Evolutionary conservation across 2,329 filamentous ascomycete genomes (phyloP), one percentile per base, ranked within the genome.

Genomic region (Ophiosphaerella herpotricha): DNA sequence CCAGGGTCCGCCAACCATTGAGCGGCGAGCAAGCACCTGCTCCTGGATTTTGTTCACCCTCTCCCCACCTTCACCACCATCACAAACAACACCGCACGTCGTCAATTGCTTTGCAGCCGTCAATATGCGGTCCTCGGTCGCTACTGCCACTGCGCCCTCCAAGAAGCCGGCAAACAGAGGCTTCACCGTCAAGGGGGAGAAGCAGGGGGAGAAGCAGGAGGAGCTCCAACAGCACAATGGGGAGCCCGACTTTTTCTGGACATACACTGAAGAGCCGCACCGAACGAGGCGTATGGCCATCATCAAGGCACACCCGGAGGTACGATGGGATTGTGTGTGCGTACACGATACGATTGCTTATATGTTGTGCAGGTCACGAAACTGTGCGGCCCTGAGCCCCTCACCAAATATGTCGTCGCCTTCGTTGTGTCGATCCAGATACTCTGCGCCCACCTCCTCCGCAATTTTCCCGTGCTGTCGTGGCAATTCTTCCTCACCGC

Each of bases 221-320:
- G 50, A 54, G 39, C 44, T 48, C 21, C 43, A 50, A n/a, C 39
- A 39, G 35, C 50, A 49, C 21, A 53, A 65, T 34, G 68, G 72
- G 37, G 58, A 75, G 36, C 72, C 86, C 55, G 82, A 86, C 73
- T 97, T 97, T 81, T 96, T 96, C 78, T 97, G 95, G 94, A 96
- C 94, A 35, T 97, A 99, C 72, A 97, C 94, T 8, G 94, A 99
- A 74, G 94, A 99, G 77, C 94, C 94, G 55, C 94, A 99, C 76
- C 85, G 91, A 62, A 94, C 93, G 29, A 82, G 94, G 63, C 85
- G 94, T 49, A 85, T 93, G 64, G 91, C 91, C 55, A 99, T 99
- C 66, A 97, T 99, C 77, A 97, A 97, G 79, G 92, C 93, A 47
- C 93, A 99, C 72, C 94, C 94, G 39, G 93, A 99, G 83, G 91